A percentile compares a stretch with the other conserved stretches of the same genome.
Conservation (phyloP, 2,329 filamentous ascomycete genomes). For the Chalara sp. region DNA sequence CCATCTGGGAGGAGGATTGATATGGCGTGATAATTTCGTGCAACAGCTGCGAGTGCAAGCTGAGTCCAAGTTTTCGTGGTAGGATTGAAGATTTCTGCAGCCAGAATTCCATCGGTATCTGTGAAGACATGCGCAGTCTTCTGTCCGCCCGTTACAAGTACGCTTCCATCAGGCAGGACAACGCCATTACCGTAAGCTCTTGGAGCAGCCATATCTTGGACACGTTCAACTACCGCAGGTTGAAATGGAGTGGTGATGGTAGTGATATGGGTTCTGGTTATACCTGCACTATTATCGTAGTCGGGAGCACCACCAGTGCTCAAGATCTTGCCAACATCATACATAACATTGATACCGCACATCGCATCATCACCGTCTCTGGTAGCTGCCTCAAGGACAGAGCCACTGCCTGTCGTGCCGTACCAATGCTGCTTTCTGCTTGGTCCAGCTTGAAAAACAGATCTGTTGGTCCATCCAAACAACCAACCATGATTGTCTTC, state of each 20-base stretch:
- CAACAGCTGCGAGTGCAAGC: conserved; percentile 31
- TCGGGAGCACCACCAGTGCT: conserved; percentile 41
- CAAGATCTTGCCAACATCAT: conserved; percentile 49
- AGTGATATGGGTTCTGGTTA: conserved; percentile 40
- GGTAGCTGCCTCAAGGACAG: conserved; percentile 33
- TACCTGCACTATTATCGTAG: conserved; percentile 37
- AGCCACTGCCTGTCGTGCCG: conserved; percentile 36
- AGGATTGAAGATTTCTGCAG: conserved; percentile 41
- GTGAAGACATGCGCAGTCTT: conserved; percentile 36
- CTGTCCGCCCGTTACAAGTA: conserved; percentile 43
- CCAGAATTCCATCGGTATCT: conserved; percentile 34
- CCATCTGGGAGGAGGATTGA: conserved; percentile 43
- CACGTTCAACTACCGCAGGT: conserved; percentile 22
- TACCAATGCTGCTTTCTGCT: conserved; percentile 50
- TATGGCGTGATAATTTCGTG: conserved; percentile 43
- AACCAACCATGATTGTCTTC: conserved; percentile 47
- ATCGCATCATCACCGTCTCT: conserved; percentile 43
- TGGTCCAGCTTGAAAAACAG: conserved; percentile 19
- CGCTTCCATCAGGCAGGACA: conserved; percentile 40
- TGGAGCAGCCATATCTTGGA: conserved; percentile 31
- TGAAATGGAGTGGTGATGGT: conserved; percentile 33
- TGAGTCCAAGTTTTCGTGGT: conserved; percentile 32
- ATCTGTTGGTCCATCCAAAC: conserved; percentile 18
- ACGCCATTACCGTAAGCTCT: conserved; percentile 40
- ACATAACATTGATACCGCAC: conserved; percentile 51